Evolutionary conservation across 2,329 filamentous ascomycete genomes (phyloP), one percentile per base, ranked within the genome.

Genomic region (Eutypella sp.): DNA sequence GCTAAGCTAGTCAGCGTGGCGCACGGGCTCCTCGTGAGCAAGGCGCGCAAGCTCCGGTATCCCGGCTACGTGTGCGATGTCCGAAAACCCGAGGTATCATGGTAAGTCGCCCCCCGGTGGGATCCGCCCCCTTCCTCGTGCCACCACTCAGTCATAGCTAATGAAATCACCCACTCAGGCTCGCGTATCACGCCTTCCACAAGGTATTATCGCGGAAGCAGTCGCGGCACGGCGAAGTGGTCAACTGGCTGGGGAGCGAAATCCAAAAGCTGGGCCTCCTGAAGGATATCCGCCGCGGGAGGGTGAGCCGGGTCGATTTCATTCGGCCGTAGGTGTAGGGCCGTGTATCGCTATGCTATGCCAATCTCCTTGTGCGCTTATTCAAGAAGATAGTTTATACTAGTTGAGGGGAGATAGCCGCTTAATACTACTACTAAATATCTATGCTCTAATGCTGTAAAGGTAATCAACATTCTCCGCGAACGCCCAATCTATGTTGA

Each of bases 141-240:
- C 4, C 3, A 20, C 6, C 5, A 19, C 6, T 22, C 4, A 11
- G 15, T 24, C n/a, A 10, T 37, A 16, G 29, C 29, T 33, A 15
- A 33, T 15, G 6, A 5, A 33, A n/a, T n/a, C n/a, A n/a, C n/a
- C 36, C 47, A 23, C 20, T 18, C 50, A 87, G 84, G 72, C 70
- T 92, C 48, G 84, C 82, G 1, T 81, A 82, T 42, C 72, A 73
- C 23, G 89, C 89, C 5, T 95, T 95, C 57, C 64, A 71, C 39
- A 69, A 73, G 42, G 82, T 93, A 23, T 72, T 96, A 56, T 63
- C 66, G 40, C 76, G 74, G 55, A 89, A 85, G 63, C 90, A 95
- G 72, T 84, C 84, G 27, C 77, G 74, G 45, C 88, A 89, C 64
- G 59, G 59, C 5, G 67, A 67, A 24, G 75, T 91, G 13, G 65